These are phyloP conservation scores for Monosporascus sp. DNA, from an alignment of 2,329 filamentous ascomycete species.

Conservation along the genomic window DNA sequence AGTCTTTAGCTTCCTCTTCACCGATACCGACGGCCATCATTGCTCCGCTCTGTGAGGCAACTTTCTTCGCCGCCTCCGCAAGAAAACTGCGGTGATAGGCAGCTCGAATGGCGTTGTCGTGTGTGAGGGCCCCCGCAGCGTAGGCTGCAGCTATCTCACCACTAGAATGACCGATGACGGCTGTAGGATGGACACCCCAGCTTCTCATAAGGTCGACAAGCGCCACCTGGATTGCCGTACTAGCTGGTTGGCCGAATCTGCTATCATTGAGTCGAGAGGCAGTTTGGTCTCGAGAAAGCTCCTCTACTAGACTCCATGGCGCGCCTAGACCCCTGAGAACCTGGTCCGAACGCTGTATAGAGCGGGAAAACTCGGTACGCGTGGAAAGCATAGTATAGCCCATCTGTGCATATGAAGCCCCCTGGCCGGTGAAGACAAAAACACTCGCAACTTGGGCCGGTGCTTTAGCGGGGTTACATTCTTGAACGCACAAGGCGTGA, in stretches of 20 bases:
- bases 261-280: not conserved
- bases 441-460: not conserved
- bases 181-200: too few species aligned
- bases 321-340: conserved; percentile 2
- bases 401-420: conserved; percentile 4
- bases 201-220: too few species aligned
- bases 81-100: too few species aligned
- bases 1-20: too few species aligned
- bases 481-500: too few species aligned
- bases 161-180: too few species aligned
- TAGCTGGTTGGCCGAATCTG: not conserved
- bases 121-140: too few species aligned
- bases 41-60: too few species aligned
- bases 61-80: too few species aligned
- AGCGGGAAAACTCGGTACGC: not conserved
- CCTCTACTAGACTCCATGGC: conserved; percentile 2
- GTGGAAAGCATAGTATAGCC: not conserved
- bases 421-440: conserved; percentile 7
- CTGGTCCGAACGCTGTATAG: not conserved
- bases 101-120: too few species aligned
- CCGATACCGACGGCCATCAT: too few species aligned
- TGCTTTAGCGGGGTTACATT: not conserved
- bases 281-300: not conserved
- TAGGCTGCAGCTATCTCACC: too few species aligned
- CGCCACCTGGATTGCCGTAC: not conserved